These are phyloP conservation scores for Orbilia ellipsospora DNA, from an alignment of 2,329 filamentous ascomycete genomes.

Conservation along the genomic window DNA sequence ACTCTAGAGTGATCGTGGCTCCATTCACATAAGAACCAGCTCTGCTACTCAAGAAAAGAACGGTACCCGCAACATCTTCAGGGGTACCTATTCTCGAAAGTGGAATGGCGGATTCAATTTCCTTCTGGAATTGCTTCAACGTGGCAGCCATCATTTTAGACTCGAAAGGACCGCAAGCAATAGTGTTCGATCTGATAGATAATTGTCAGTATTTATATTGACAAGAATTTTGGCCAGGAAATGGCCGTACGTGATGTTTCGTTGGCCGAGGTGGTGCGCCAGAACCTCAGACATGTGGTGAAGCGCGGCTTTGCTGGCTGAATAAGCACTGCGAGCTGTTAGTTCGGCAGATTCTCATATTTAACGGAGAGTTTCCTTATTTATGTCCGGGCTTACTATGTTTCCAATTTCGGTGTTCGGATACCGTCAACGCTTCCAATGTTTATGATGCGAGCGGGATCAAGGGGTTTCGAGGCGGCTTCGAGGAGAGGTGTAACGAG, in stretches of 20 bases:
- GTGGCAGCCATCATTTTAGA: conserved; percentile 80
- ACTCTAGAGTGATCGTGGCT: conserved; percentile 72
- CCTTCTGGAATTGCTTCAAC: conserved; percentile 69
- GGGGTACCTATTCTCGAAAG: conserved; percentile 74
- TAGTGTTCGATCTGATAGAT: conserved; percentile 68
- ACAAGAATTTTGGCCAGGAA: not conserved
- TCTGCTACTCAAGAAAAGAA: conserved; percentile 75
- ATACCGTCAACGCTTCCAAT: conserved; percentile 74
- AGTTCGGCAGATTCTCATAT: not conserved
- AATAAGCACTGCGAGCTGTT: conserved; percentile 65
- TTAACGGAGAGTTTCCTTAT: conserved; percentile 35
- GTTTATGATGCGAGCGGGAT: conserved; percentile 72
- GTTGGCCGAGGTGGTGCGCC: conserved; percentile 71
- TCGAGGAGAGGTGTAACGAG: conserved; percentile 73
- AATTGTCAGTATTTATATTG: conserved; percentile 1
- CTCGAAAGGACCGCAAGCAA: conserved; percentile 78
- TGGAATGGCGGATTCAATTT: conserved; percentile 71
- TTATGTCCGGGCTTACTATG: conserved; percentile 62
- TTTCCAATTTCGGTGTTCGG: conserved; percentile 70
- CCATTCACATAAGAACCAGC: conserved; percentile 76
- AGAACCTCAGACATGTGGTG: conserved; percentile 74
- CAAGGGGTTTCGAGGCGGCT: conserved; percentile 63
- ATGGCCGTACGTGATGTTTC: conserved; percentile 67
- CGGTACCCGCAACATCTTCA: conserved; percentile 77
- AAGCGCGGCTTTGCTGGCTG: conserved; percentile 72